These are phyloP conservation scores for Flaveria ramosissima DNA, from an alignment of 129 eudicot genomes.

Conservation along the genomic window DNA sequence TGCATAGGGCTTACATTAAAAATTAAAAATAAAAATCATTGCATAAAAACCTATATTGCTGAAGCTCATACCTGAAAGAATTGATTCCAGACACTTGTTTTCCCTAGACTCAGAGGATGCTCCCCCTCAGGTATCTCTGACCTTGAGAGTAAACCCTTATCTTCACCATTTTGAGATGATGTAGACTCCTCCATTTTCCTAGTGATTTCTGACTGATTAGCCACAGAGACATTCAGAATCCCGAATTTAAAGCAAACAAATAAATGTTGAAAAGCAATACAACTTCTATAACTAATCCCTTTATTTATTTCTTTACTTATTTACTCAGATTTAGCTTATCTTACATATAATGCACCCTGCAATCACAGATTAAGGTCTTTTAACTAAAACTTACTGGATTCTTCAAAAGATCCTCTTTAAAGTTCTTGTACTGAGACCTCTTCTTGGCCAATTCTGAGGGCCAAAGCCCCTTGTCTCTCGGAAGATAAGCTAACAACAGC, in stretches of 20 bases:
- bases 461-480: constrained; percentile 82
- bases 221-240: constrained; percentile 64
- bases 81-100: constrained; percentile 90
- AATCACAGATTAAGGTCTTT: constrained; percentile 7
- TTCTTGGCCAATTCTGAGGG: constrained; percentile 82
- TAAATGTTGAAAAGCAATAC: constrained; percentile 14
- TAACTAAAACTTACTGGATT: constrained; percentile 74
- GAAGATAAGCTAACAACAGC: constrained; percentile 85
- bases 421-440: constrained; percentile 84
- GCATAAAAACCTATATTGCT: background rate
- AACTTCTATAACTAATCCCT: constrained; percentile 13
- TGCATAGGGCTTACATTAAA: constrained; percentile 5
- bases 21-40: background rate
- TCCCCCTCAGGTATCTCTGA: constrained; percentile 77
- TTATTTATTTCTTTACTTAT: constrained; percentile 4
- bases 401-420: constrained; percentile 89
- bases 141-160: constrained; percentile 83
- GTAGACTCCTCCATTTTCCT: constrained; percentile 69
- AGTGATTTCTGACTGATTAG: constrained; percentile 95
- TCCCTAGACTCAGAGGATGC: constrained; percentile 93
- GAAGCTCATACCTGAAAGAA: constrained; percentile 80
- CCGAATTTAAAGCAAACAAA: constrained; percentile 22
- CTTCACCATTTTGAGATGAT: constrained; percentile 54
- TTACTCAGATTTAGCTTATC: background rate
- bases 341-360: constrained; percentile 15